Conservation (phyloP, 768 basidiomycete species). For the Naganishia randhawae region DNA sequence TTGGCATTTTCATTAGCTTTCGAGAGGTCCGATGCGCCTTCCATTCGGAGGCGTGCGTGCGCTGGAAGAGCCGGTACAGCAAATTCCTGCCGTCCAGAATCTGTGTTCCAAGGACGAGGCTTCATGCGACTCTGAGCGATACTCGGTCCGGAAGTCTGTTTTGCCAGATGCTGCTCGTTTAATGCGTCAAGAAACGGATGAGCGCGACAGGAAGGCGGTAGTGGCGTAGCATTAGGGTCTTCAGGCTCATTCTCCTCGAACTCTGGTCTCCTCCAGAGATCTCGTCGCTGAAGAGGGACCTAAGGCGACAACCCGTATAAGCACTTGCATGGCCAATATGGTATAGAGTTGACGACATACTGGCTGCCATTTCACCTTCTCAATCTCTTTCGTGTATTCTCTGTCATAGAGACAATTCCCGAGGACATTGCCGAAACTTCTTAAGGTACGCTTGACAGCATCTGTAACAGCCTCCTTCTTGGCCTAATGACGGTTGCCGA, state of each 20-base stretch:
- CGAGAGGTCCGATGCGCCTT: background rate
- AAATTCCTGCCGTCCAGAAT: background rate
- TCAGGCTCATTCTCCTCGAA: constrained; percentile 32
- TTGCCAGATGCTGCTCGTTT: constrained; percentile 1
- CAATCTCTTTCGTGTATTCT: constrained; percentile 72
- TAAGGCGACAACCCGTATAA: constrained; percentile 15
- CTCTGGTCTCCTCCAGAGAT: constrained; percentile 47
- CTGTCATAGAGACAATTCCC: constrained; percentile 99
- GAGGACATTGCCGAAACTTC: constrained; percentile 88
- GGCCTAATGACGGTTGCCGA: constrained; percentile 59
- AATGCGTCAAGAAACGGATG: constrained; percentile 11
- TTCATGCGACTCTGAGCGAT: constrained; percentile 21
- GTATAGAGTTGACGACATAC: constrained; percentile 56
- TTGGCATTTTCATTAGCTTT: background rate
- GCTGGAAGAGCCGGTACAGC: constrained; percentile 12
- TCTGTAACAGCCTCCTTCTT: constrained; percentile 99
- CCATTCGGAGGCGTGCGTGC: background rate
- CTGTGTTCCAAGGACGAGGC: constrained; percentile 1
- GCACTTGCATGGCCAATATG: background rate
- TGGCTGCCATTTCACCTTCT: constrained; percentile 77
- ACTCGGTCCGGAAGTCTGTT: constrained; percentile 10
- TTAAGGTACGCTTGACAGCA: constrained; percentile 80
- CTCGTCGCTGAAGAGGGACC: constrained; percentile 40
- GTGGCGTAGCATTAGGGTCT: background rate
- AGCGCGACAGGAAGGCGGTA: constrained; percentile 2